Percentiles rank a stretch among this genome's conserved stretches.
phyloP scores from a whole-genome alignment of 495 filamentous ascomycete species.

The Xylaria nigripes region DNA sequence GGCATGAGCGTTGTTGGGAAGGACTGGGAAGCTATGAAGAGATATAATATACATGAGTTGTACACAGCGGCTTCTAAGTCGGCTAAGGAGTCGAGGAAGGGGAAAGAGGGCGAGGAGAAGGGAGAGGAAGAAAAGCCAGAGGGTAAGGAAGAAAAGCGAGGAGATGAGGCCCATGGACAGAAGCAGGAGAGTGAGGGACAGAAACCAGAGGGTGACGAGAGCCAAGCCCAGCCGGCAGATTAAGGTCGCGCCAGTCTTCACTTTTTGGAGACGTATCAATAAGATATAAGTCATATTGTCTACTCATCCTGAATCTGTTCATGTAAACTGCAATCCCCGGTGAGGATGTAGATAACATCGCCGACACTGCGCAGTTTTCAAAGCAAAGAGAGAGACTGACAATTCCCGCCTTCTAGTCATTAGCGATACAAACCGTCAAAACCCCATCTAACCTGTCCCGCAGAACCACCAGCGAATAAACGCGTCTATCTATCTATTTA shows the following conservation, averaged over 20 bases:
- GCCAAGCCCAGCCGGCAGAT: neutral
- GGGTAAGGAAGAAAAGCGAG: neutral
- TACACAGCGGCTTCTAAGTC: conserved; percentile 28
- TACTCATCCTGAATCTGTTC: too few relatives aligned
- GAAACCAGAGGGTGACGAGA: neutral
- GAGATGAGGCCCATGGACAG: neutral
- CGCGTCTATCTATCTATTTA: too few relatives aligned
- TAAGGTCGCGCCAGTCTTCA: neutral
- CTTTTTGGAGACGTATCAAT: neutral
- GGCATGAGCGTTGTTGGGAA: conserved; percentile 43
- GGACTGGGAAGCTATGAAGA: conserved; percentile 43
- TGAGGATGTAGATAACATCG: too few relatives aligned
- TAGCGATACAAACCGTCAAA: too few relatives aligned
- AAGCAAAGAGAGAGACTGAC: too few relatives aligned
- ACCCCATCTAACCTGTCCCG: too few relatives aligned
- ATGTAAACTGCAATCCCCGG: too few relatives aligned
- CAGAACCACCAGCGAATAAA: too few relatives aligned
- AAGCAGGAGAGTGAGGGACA: neutral
- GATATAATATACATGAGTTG: conserved; percentile 41
- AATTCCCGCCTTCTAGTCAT: too few relatives aligned
- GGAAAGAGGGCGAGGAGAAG: neutral
- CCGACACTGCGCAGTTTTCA: too few relatives aligned
- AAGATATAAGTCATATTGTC: neutral
- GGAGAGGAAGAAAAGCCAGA: neutral
- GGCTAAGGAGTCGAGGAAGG: neutral